Percentiles rank a stretch among this genome's conserved stretches.
Evolutionary conservation across 768 basidiomycete genomes (phyloP).

Genomic region (Phanerodontia chrysosporium): DNA sequence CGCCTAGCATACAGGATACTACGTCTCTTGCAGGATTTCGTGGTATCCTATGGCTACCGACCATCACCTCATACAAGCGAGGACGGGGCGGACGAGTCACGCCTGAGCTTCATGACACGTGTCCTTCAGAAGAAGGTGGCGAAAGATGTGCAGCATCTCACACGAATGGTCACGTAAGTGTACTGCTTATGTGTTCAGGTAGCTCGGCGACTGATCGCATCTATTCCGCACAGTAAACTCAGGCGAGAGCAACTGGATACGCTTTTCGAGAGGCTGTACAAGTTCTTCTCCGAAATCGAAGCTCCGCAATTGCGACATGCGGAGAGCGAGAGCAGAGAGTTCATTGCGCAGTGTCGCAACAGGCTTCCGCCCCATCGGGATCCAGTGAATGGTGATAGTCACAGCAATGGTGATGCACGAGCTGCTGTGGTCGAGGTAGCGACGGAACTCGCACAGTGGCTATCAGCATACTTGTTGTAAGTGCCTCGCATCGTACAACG

Average conservation of each 20-base stretch:
- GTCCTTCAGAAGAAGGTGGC: constrained; percentile 41
- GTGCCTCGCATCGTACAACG: constrained; percentile 12
- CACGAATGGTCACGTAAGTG: constrained; percentile 42
- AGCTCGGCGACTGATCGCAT: too few relatives aligned
- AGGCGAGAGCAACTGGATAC: constrained; percentile 26
- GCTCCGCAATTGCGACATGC: constrained; percentile 27
- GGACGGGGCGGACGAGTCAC: constrained; percentile 22
- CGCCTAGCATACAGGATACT: constrained; percentile 49
- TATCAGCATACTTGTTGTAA: constrained; percentile 48
- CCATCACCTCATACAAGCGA: constrained; percentile 21
- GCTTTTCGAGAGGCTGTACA: constrained; percentile 39
- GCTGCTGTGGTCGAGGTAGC: constrained; percentile 14
- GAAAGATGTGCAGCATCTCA: constrained; percentile 42
- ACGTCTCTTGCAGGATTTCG: constrained; percentile 37
- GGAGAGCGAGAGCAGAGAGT: constrained; percentile 29
- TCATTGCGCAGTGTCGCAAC: constrained; percentile 13
- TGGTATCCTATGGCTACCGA: constrained; percentile 41
- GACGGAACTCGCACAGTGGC: constrained; percentile 42
- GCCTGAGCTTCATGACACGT: constrained; percentile 40
- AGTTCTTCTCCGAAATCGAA: constrained; percentile 31
- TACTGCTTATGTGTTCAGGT: neutral
- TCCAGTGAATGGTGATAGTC: neutral
- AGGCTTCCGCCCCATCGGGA: constrained; percentile 6
- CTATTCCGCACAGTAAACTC: constrained; percentile 38
- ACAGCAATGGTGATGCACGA: neutral